phyloP scores from a whole-genome alignment of 495 filamentous ascomycete species.

The Corynascus novoguineensis region DNA sequence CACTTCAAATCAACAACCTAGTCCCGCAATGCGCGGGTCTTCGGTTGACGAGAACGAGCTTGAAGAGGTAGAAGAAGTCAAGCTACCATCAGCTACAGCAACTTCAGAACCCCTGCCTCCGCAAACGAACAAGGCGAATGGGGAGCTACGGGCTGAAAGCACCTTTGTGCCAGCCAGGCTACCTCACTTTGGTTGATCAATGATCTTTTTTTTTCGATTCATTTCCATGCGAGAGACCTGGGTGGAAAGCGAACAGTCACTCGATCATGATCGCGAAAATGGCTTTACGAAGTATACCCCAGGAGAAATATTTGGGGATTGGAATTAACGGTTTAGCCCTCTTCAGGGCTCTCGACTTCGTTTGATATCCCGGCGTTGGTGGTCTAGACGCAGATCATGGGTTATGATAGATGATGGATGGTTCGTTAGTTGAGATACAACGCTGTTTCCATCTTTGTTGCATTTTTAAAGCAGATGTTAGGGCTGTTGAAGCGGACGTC shows the following conservation, averaged over 20 bases:
- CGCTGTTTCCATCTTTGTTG: not conserved
- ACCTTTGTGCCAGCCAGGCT: conserved; percentile 32
- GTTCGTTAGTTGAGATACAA: not conserved
- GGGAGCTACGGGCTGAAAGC: not conserved
- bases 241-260: not conserved
- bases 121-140: not conserved
- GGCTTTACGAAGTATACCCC: conserved; percentile 2
- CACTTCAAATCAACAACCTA: not conserved
- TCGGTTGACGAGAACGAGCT: not conserved
- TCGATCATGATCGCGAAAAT: not conserved
- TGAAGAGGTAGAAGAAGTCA: conserved; percentile 15
- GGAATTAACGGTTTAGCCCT: no score
- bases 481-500: not conserved
- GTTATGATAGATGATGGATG: conserved; percentile 9
- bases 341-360: no score
- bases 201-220: not conserved
- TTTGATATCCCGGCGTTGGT: conserved; percentile 1
- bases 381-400: not conserved
- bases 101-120: not conserved
- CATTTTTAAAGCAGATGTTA: not conserved
- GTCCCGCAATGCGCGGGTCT: not conserved
- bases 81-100: conserved; percentile 1
- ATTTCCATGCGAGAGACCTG: not conserved
- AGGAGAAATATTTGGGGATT: no score
- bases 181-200: conserved; percentile 29